Percentiles rank a stretch among this genome's conserved stretches.
Evolutionary conservation across 106 monocot species (phyloP).

Genomic region (Posidonia australis): DNA sequence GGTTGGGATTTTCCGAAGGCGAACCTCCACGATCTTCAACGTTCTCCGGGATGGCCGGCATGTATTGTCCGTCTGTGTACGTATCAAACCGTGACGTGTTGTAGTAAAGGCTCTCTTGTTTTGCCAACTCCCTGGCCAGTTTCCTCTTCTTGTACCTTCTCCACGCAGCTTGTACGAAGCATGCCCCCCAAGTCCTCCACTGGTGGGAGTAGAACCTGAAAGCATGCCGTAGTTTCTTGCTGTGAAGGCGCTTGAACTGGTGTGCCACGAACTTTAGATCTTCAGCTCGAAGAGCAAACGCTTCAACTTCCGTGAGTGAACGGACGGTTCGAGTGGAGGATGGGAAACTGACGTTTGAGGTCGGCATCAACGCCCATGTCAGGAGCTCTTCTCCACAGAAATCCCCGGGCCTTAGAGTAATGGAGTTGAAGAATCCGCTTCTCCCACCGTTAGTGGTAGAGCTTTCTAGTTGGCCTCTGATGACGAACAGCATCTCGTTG

Average conservation of each 20-base stretch:
- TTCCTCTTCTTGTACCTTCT: conserved; percentile 52
- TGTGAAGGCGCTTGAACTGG: conserved; percentile 75
- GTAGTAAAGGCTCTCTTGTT: conserved; percentile 18
- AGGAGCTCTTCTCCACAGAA: conserved; percentile 91
- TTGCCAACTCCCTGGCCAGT: conserved; percentile 37
- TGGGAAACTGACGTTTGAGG: conserved; percentile 45
- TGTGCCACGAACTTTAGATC: conserved; percentile 86
- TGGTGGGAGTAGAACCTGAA: conserved; percentile 83
- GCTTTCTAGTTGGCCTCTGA: conserved; percentile 75
- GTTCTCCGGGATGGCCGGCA: conserved; percentile 9
- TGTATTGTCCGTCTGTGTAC: background rate
- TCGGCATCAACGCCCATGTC: conserved; percentile 73
- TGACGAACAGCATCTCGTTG: conserved; percentile 80
- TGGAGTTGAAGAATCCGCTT: conserved; percentile 87
- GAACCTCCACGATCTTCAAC: conserved; percentile 1
- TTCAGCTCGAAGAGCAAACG: conserved; percentile 64
- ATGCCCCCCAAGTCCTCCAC: conserved; percentile 73
- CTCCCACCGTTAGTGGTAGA: conserved; percentile 88
- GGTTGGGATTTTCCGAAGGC: conserved; percentile 5
- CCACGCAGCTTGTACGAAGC: conserved; percentile 87
- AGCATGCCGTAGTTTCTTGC: conserved; percentile 80
- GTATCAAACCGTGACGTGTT: conserved; percentile 11
- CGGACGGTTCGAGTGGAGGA: conserved; percentile 63
- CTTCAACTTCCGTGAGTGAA: conserved; percentile 66
- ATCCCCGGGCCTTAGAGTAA: conserved; percentile 51